Percentiles rank a stretch among this genome's conserved stretches.
Evolutionary conservation across 1,284 basidiomycete genomes (phyloP).

Genomic region (Naganishia sp.): DNA sequence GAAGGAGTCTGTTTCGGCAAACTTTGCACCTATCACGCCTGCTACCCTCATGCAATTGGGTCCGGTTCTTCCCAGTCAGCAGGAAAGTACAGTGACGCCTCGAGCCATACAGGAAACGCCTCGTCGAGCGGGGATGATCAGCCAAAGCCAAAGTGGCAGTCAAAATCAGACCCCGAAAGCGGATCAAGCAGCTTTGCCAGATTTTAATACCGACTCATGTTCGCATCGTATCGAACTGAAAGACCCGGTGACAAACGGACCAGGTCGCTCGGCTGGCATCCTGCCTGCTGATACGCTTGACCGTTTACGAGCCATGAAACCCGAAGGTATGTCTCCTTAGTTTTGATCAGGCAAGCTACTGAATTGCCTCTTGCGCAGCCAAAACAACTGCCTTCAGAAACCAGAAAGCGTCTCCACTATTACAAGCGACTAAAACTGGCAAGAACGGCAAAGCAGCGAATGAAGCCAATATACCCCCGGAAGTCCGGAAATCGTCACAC

Average conservation of each 20-base stretch:
- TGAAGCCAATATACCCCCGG: constrained; percentile 43
- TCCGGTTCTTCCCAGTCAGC: constrained; percentile 27
- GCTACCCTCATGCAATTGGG: constrained; percentile 84
- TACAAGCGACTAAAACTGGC: constrained; percentile 36
- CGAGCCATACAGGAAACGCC: neutral
- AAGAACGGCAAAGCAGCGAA: constrained; percentile 36
- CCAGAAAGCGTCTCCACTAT: constrained; percentile 39
- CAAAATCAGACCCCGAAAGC: constrained; percentile 20
- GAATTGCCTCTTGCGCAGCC: neutral
- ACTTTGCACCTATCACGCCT: constrained; percentile 74
- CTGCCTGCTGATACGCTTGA: constrained; percentile 10
- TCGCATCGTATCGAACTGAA: too few relatives aligned
- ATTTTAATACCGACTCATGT: neutral
- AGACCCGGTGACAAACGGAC: too few relatives aligned
- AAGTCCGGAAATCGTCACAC: constrained; percentile 74
- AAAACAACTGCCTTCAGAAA: neutral
- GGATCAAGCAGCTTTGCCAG: neutral
- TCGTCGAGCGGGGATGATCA: neutral
- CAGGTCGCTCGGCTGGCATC: neutral
- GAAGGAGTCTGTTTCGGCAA: constrained; percentile 39
- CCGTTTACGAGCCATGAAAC: constrained; percentile 20
- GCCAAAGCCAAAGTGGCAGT: constrained; percentile 1
- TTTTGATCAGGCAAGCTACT: neutral
- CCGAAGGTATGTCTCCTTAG: constrained; percentile 8
- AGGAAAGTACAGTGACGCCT: constrained; percentile 6